These are phyloP conservation scores for Aspergillus bertholletiae DNA, from an alignment of 495 filamentous ascomycete species.

Conservation along the genomic window DNA sequence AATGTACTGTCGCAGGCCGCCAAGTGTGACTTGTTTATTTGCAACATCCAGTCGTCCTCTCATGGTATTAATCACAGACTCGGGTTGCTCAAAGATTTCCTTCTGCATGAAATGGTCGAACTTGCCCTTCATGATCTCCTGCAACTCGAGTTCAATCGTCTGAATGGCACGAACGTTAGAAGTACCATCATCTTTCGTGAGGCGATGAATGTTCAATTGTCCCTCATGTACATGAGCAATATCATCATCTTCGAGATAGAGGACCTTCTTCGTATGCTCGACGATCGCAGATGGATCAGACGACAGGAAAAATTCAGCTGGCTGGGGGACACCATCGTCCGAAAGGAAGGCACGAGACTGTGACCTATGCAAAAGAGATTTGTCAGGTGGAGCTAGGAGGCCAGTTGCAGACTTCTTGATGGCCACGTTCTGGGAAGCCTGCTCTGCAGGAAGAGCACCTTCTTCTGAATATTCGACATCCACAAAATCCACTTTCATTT, in stretches of 20 bases:
- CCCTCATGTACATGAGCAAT: conserved; percentile 99
- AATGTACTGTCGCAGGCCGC: conserved; percentile 93
- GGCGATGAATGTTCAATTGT: conserved; percentile 95
- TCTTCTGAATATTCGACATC: conserved; percentile 96
- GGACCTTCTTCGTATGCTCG: conserved; percentile 99
- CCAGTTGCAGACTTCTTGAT: conserved; percentile 84
- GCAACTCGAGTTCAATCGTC: conserved; percentile 95
- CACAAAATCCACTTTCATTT: conserved; percentile 99
- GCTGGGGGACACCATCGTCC: conserved; percentile 93
- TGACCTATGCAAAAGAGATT: conserved; percentile 94
- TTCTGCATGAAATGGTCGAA: conserved; percentile 99
- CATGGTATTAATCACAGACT: conserved; percentile 99
- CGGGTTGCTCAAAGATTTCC: conserved; percentile 99
- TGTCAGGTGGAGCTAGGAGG: conserved; percentile 85
- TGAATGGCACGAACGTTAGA: conserved; percentile 97
- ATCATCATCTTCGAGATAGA: conserved; percentile 98
- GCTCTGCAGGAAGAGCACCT: conserved; percentile 82
- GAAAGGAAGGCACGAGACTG: conserved; percentile 98
- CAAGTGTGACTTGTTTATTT: conserved; percentile 91
- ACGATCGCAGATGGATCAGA: conserved; percentile 98
- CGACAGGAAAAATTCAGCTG: conserved; percentile 98
- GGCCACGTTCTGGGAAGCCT: conserved; percentile 92
- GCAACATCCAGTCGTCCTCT: conserved; percentile 90
- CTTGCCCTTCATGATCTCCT: conserved; percentile 99
- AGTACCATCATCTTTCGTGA: conserved; percentile 93